Evolutionary conservation across 2,329 filamentous ascomycete species (phyloP), one percentile per base, ranked within the genome.

Genomic region (Calonectria pseudoreteaudii): DNA sequence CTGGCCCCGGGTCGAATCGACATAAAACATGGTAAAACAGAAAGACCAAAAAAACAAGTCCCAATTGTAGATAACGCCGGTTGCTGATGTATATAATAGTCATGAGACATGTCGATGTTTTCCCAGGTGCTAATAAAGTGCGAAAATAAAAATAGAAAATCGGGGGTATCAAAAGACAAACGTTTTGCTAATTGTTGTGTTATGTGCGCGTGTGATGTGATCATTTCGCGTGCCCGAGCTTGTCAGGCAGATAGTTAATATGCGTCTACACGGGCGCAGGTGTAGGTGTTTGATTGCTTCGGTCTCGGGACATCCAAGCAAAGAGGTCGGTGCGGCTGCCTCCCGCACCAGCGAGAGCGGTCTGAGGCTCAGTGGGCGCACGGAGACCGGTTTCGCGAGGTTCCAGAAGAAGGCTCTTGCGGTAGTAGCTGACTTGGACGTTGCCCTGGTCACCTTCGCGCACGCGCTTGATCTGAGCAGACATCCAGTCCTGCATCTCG

Each of bases 401-500:
- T 83, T 98, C 96, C 30, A 98, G 89, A 34, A 96, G 86, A 56
- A 98, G 88, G 74, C 95, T 97, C 81, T 96, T 95, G 77, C 95
- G 92, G 84, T 98, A 97, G 83, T 92, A 91, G 49, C 84, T 88
- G 73, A 91, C 88, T 81, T 92, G 90, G n/a, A 90, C 88, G 64
- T 91, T 92, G 79, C 87, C 83, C 80, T 87, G 82, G 79, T 89
- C 86, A 76, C 87, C 80, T 73, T 91, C 90, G 16, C 94, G 94
- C 58, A 98, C 94, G 34, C 93, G 92, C 60, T 91, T 87, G 66
- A 98, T 92, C 83, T 98, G 94, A 28, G 91, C 90, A 75, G 96
- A 91, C 83, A 99, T 92, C 96, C 96, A 99, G 30, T 96, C 93
- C 83, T 98, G 96, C 83, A 99, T 90, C 80, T 98, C 96, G 0